A percentile compares a stretch with the other conserved stretches of the same genome.
Conservation (phyloP, 257 asterid species). For the Leptodermis oblonga region DNA sequence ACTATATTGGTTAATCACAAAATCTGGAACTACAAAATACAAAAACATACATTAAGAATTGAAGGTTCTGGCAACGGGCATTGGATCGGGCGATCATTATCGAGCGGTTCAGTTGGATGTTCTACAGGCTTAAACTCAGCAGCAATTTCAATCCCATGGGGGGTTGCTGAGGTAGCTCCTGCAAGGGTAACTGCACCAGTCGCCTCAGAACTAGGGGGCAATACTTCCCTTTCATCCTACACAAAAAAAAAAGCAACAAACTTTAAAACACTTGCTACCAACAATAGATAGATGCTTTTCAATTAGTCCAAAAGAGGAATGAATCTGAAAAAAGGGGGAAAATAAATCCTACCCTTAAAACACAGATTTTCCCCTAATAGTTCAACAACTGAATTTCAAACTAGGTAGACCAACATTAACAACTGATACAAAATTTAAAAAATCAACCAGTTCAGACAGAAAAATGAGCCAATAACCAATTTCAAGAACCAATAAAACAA, state of each 20-base stretch:
- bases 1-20: not conserved
- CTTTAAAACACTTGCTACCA: not conserved
- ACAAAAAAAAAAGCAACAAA: constrained; percentile 4
- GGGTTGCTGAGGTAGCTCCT: constrained; percentile 36
- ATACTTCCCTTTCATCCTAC: constrained; percentile 57
- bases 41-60: constrained; percentile 62
- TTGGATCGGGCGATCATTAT: constrained; percentile 70
- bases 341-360: not conserved
- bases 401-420: not conserved
- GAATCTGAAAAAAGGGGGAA: not conserved
- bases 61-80: constrained; percentile 95
- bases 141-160: constrained; percentile 66
- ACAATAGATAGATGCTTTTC: not conserved
- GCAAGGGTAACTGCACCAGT: constrained; percentile 30
- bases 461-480: not conserved
- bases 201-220: constrained; percentile 49
- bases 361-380: not conserved
- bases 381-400: not conserved
- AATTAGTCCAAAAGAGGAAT: not conserved
- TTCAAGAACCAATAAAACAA: not conserved
- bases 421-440: not conserved
- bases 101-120: constrained; percentile 71
- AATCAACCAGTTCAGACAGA: not conserved
- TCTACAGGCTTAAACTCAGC: constrained; percentile 79
- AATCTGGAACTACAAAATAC: not conserved